Evolutionary conservation across 352 stramenopile species (phyloP).

Genomic region (Blastocystis sp.): DNA sequence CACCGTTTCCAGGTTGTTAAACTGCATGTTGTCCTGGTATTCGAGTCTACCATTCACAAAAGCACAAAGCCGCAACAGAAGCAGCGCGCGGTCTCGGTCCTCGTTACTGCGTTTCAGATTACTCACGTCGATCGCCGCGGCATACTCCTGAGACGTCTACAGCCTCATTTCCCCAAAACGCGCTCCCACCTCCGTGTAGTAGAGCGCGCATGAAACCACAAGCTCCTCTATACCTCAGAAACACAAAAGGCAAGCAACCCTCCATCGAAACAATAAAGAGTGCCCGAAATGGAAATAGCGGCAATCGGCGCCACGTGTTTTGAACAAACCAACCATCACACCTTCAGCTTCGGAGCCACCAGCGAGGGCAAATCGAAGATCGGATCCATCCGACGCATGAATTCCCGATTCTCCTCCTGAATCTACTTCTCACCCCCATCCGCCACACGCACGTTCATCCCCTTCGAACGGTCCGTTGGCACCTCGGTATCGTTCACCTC

Average conservation of each 20-base stretch:
- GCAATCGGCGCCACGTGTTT: neutral
- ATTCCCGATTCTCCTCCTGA: conserved; percentile 49
- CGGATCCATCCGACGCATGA: neutral
- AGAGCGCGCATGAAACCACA: conserved; percentile 35
- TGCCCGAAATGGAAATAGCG: neutral
- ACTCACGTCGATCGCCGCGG: conserved; percentile 37
- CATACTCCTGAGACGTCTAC: conserved; percentile 33
- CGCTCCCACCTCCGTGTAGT: conserved; percentile 41
- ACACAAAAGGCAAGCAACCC: neutral
- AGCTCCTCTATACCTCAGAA: conserved; percentile 60
- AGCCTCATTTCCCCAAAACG: neutral
- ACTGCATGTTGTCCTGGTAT: conserved; percentile 70
- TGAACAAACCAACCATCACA: conserved; percentile 25
- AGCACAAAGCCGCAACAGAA: conserved; percentile 11
- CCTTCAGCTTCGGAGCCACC: neutral
- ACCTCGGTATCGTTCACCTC: conserved; percentile 53
- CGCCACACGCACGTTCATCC: neutral
- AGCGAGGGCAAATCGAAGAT: conserved; percentile 62
- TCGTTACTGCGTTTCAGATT: conserved; percentile 23
- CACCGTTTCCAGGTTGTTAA: conserved; percentile 69
- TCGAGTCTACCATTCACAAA: conserved; percentile 57
- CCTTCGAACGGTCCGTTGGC: conserved; percentile 42
- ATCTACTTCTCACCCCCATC: neutral
- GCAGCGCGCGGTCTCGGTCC: conserved; percentile 26
- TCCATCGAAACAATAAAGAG: conserved; percentile 7